A percentile compares a stretch with the other conserved stretches of the same genome.
Evolutionary conservation across 192 early-diverging fungal genomes (phyloP).

Genomic region (Coemansia sp.): DNA sequence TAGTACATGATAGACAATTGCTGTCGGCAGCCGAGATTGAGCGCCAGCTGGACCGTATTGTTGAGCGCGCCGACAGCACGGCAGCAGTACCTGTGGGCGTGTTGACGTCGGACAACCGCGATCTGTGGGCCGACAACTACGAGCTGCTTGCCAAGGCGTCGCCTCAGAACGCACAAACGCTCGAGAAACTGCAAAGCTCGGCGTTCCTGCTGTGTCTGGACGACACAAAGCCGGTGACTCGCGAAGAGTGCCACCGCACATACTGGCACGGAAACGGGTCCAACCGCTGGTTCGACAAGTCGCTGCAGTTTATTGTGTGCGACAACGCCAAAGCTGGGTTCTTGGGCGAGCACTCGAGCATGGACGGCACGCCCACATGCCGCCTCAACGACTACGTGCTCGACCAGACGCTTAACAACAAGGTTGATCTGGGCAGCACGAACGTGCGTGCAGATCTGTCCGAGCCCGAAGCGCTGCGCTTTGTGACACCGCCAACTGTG

Average conservation of each 20-base stretch:
- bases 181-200: conserved; percentile 83
- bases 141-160: conserved; percentile 59
- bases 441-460: background rate
- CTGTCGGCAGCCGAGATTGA: conserved; percentile 80
- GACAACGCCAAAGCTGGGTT: conserved; percentile 97
- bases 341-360: conserved; percentile 89
- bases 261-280: conserved; percentile 95
- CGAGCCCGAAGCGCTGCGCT: conserved; percentile 59
- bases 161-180: conserved; percentile 61
- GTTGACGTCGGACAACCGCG: conserved; percentile 89
- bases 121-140: conserved; percentile 85
- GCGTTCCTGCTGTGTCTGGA: conserved; percentile 94
- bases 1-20: conserved; percentile 56
- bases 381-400: conserved; percentile 82
- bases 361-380: conserved; percentile 93
- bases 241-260: conserved; percentile 81
- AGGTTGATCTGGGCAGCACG: conserved; percentile 48
- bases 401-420: conserved; percentile 49
- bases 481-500: conserved; percentile 63
- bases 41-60: conserved; percentile 64
- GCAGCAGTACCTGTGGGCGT: conserved; percentile 77
- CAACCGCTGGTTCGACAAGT: conserved; percentile 97
- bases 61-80: conserved; percentile 61
- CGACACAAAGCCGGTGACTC: conserved; percentile 79
- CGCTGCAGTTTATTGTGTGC: conserved; percentile 91